A percentile compares a stretch with the other conserved stretches of the same genome.
Conservation (phyloP, 2,329 filamentous ascomycete genomes). For the Drechslerella stenobrocha region DNA sequence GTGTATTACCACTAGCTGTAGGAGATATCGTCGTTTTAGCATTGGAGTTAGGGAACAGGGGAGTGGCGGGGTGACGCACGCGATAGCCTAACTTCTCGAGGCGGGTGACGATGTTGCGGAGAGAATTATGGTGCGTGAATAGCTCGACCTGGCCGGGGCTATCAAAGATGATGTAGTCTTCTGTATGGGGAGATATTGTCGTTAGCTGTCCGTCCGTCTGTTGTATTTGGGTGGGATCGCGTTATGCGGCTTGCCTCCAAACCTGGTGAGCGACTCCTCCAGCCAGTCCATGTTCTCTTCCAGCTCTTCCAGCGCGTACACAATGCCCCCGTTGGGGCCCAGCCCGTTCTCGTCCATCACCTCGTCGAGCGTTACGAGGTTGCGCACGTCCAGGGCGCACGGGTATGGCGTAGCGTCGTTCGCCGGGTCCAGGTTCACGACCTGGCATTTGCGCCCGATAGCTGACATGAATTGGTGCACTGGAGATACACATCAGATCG, state of each 20-base stretch:
- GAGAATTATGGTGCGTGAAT: constrained; percentile 89
- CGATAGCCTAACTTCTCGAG: constrained; percentile 90
- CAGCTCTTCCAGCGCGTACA: constrained; percentile 93
- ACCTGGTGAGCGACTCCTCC: constrained; percentile 73
- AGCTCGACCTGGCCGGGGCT: constrained; percentile 96
- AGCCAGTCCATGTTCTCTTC: constrained; percentile 95
- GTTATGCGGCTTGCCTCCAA: constrained; percentile 62
- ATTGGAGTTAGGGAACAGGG: constrained; percentile 37
- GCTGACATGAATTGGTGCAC: constrained; percentile 97
- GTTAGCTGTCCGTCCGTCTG: neutral
- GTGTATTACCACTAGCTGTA: constrained; percentile 85
- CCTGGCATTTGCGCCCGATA: constrained; percentile 89
- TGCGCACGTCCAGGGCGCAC: constrained; percentile 85
- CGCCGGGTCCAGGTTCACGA: constrained; percentile 95
- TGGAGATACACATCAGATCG: too few relatives aligned
- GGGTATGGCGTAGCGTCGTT: constrained; percentile 91
- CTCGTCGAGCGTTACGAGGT: constrained; percentile 85
- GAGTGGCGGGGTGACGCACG: constrained; percentile 62
- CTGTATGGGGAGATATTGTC: constrained; percentile 54
- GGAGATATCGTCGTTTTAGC: constrained; percentile 14
- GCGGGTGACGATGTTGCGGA: constrained; percentile 87
- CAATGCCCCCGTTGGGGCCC: constrained; percentile 86
- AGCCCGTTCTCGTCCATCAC: constrained; percentile 90
- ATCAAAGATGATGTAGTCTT: constrained; percentile 94
- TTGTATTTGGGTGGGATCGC: neutral